A percentile compares a stretch with the other conserved stretches of the same genome.
Conservation (phyloP, 2,329 filamentous ascomycete genomes). For the Alternaria burnsii region DNA sequence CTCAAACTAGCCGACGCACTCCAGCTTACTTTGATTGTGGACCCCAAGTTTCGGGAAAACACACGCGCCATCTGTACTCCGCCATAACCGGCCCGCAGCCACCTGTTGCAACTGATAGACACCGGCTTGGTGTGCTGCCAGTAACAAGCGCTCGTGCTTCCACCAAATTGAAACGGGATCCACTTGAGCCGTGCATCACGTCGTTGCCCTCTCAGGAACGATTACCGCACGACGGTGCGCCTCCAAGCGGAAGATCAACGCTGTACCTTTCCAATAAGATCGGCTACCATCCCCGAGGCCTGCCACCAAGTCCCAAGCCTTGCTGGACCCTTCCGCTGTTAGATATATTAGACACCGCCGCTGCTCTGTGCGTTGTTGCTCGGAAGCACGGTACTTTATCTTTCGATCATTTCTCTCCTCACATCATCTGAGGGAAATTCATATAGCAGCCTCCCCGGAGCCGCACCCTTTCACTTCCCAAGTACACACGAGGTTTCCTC, state of each 20-base stretch:
- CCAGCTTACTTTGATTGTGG: conserved; percentile 35
- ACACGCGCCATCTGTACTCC: conserved; percentile 24
- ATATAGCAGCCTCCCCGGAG: conserved; percentile 14
- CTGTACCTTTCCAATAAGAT: conserved; percentile 42
- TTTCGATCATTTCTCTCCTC: conserved; percentile 16
- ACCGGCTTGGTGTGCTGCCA: conserved; percentile 25
- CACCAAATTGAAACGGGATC: conserved; percentile 39
- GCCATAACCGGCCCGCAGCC: conserved; percentile 37
- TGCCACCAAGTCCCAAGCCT: conserved; percentile 35
- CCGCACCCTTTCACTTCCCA: conserved; percentile 8
- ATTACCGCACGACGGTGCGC: conserved; percentile 36
- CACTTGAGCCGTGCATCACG: conserved; percentile 30
- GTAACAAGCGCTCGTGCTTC: conserved; percentile 25
- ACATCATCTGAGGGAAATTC: conserved; percentile 8
- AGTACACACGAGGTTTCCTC: conserved; percentile 27
- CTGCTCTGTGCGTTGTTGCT: conserved; percentile 30
- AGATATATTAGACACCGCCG: conserved; percentile 44
- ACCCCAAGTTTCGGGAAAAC: conserved; percentile 26
- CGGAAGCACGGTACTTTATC: conserved; percentile 18
- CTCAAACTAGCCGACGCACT: conserved; percentile 27
- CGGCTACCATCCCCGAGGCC: conserved; percentile 35
- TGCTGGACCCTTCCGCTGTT: conserved; percentile 42
- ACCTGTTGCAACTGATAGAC: conserved; percentile 39
- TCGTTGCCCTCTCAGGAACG: conserved; percentile 33
- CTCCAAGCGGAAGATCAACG: conserved; percentile 45